Evolutionary conservation across 345 rosid species (phyloP).

Genomic region (Fremontodendron californicum): DNA sequence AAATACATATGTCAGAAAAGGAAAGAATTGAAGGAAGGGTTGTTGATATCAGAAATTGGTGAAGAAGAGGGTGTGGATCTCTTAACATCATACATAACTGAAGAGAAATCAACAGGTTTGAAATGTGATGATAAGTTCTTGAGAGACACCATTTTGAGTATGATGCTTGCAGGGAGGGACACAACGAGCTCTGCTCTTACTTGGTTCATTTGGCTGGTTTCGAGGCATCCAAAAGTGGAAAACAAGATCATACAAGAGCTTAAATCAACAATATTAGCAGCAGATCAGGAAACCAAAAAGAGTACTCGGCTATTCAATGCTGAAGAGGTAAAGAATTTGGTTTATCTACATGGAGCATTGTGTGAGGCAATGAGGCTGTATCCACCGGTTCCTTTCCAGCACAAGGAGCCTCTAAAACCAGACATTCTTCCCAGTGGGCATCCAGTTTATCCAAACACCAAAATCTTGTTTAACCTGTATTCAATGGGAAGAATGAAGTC

Average conservation of each 20-base stretch:
- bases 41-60: not conserved
- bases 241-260: slow-evolving; percentile 40
- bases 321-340: slow-evolving; percentile 21
- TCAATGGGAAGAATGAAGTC: slow-evolving; percentile 39
- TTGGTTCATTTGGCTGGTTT: slow-evolving; percentile 51
- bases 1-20: no score
- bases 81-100: slow-evolving; percentile 28
- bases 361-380: slow-evolving; percentile 42
- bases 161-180: slow-evolving; percentile 44
- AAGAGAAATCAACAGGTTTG: slow-evolving; percentile 10
- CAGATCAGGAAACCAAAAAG: not conserved
- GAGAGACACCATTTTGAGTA: slow-evolving; percentile 31
- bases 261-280: not conserved
- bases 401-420: slow-evolving; percentile 23
- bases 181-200: slow-evolving; percentile 40
- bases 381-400: slow-evolving; percentile 40
- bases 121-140: slow-evolving; percentile 20
- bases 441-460: slow-evolving; percentile 18
- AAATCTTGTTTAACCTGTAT: slow-evolving; percentile 26
- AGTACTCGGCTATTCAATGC: not conserved
- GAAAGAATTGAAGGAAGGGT: slow-evolving; percentile 6
- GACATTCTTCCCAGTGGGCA: slow-evolving; percentile 54
- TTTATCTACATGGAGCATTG: slow-evolving; percentile 40
- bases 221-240: slow-evolving; percentile 22
- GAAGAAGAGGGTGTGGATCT: slow-evolving; percentile 24